phyloP scores from a whole-genome alignment of 2,329 filamentous ascomycete genomes.

The Stemphylium lycopersici region DNA sequence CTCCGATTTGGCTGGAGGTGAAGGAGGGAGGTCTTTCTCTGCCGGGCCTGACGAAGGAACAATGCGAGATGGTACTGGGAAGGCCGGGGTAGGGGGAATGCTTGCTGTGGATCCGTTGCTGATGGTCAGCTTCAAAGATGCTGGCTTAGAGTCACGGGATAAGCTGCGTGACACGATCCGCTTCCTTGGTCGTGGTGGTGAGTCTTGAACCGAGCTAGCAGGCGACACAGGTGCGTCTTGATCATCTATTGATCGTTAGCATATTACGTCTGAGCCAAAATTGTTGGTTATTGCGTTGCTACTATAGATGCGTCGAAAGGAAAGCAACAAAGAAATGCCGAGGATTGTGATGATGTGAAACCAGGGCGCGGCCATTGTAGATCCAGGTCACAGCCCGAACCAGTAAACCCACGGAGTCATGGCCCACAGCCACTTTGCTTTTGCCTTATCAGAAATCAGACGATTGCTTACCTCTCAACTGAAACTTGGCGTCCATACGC shows the following conservation, averaged over 20 bases:
- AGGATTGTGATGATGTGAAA: slow-evolving; percentile 10
- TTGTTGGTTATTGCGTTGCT: background rate
- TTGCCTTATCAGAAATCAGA: background rate
- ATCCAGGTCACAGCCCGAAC: background rate
- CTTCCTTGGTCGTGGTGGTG: slow-evolving; percentile 27
- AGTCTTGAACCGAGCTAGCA: slow-evolving; percentile 22
- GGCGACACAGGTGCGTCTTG: slow-evolving; percentile 21
- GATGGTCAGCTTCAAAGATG: slow-evolving; percentile 39
- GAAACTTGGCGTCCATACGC: slow-evolving; percentile 41
- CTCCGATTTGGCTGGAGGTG: slow-evolving; percentile 44
- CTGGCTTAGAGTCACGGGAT: slow-evolving; percentile 43
- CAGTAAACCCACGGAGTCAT: background rate
- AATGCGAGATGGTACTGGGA: slow-evolving; percentile 14
- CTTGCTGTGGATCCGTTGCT: slow-evolving; percentile 50
- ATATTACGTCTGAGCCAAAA: background rate
- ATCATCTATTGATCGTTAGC: slow-evolving; percentile 16
- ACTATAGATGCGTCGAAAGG: background rate
- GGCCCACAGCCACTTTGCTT: background rate
- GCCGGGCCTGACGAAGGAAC: slow-evolving; percentile 21
- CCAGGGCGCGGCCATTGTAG: background rate
- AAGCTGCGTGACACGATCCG: slow-evolving; percentile 42
- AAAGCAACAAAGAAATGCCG: background rate
- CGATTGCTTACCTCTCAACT: slow-evolving; percentile 40
- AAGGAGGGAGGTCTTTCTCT: slow-evolving; percentile 41
- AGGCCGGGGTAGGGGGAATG: slow-evolving; percentile 33